Evolutionary conservation across 768 basidiomycete genomes (phyloP).

Genomic region (Mycena epipterygia): DNA sequence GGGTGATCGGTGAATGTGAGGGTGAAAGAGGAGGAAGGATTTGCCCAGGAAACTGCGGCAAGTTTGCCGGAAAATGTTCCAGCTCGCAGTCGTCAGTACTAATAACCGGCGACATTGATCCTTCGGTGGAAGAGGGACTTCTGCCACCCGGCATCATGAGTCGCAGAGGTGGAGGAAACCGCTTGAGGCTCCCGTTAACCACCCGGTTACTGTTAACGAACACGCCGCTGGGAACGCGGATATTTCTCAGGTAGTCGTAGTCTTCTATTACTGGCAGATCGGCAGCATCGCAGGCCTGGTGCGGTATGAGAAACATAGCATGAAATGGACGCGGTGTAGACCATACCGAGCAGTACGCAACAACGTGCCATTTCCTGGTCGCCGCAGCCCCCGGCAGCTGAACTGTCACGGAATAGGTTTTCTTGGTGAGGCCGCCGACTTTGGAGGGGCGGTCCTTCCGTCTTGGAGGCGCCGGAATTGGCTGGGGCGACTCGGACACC

Average conservation of each 20-base stretch:
- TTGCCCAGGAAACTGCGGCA: background rate
- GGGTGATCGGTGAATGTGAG: background rate
- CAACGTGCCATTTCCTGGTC: slow-evolving; percentile 72
- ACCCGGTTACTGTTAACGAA: slow-evolving; percentile 58
- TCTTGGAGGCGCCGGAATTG: slow-evolving; percentile 59
- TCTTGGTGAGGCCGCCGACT: slow-evolving; percentile 72
- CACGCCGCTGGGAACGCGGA: slow-evolving; percentile 64
- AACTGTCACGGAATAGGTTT: slow-evolving; percentile 74
- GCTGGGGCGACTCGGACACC: slow-evolving; percentile 59
- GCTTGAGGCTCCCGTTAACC: background rate
- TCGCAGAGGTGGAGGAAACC: slow-evolving; percentile 2
- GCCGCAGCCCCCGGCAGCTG: slow-evolving; percentile 57
- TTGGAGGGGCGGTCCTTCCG: slow-evolving; percentile 73
- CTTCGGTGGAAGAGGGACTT: background rate
- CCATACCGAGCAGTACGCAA: slow-evolving; percentile 68
- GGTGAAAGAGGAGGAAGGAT: slow-evolving; percentile 27
- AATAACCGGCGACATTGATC: background rate
- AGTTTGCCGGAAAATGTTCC: background rate
- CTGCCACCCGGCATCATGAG: background rate
- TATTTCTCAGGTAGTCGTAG: slow-evolving; percentile 63
- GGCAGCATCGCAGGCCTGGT: slow-evolving; percentile 50
- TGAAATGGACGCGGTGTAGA: background rate
- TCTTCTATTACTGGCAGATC: slow-evolving; percentile 66
- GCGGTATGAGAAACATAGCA: background rate
- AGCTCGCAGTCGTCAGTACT: background rate